Conservation (phyloP, 2,329 filamentous ascomycete genomes). For the Sporothrix luriei region DNA sequence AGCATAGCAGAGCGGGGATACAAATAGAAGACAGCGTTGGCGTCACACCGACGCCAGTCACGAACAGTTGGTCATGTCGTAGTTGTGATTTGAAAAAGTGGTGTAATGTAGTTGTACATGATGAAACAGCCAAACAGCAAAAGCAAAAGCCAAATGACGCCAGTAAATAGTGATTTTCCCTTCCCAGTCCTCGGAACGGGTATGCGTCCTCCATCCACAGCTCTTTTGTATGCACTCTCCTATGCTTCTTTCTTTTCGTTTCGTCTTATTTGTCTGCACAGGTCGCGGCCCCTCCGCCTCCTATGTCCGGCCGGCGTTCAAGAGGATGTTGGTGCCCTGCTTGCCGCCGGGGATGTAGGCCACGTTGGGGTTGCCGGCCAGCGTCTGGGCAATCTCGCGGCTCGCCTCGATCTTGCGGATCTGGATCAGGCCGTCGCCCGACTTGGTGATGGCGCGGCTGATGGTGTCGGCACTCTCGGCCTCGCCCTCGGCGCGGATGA, state of each 20-base stretch:
- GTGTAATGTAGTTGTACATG: slow-evolving; percentile 27
- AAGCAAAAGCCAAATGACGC: slow-evolving; percentile 29
- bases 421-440: slow-evolving; percentile 89
- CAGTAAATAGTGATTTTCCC: slow-evolving; percentile 32
- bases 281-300: slow-evolving; percentile 21
- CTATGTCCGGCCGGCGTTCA: slow-evolving; percentile 54
- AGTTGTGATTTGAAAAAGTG: slow-evolving; percentile 28
- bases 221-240: slow-evolving; percentile 1
- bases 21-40: not conserved
- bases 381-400: slow-evolving; percentile 88
- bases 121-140: slow-evolving; percentile 20
- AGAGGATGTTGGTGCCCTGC: slow-evolving; percentile 58
- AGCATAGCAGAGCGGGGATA: not conserved
- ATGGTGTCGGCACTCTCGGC: slow-evolving; percentile 96
- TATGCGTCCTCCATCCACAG: not conserved
- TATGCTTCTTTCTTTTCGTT: not conserved
- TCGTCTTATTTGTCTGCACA: not conserved
- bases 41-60: not conserved
- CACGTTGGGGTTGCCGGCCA: slow-evolving; percentile 90
- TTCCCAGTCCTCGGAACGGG: slow-evolving; percentile 25
- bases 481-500: slow-evolving; percentile 97
- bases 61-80: not conserved
- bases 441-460: slow-evolving; percentile 84
- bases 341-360: slow-evolving; percentile 85
- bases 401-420: slow-evolving; percentile 97